These are phyloP conservation scores for Baudoinia panamericana DNA, from an alignment of 495 filamentous ascomycete genomes.

Conservation along the genomic window DNA sequence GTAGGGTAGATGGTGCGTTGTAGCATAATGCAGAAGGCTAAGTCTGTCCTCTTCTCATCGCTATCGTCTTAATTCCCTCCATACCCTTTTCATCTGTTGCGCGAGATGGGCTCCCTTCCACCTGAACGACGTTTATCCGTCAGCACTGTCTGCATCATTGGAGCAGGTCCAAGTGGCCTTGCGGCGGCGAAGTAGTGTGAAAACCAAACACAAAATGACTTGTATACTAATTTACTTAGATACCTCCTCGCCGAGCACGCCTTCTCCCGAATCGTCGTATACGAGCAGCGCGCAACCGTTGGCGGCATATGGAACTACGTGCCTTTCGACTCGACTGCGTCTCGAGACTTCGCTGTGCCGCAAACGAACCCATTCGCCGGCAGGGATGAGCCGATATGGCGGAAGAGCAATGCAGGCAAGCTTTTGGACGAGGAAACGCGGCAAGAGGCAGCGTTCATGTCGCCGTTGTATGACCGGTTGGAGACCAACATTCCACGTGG, in stretches of 20 bases:
- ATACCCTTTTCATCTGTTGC: neutral
- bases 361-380: conserved; percentile 25
- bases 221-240: conserved; percentile 28
- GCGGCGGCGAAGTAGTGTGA: conserved; percentile 43
- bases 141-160: conserved; percentile 50
- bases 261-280: conserved; percentile 61
- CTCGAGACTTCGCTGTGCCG: conserved; percentile 23
- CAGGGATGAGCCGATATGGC: conserved; percentile 22
- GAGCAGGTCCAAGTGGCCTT: conserved; percentile 57
- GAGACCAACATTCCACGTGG: conserved; percentile 78
- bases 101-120: conserved; percentile 11
- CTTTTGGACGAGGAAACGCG: conserved; percentile 9
- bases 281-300: conserved; percentile 60
- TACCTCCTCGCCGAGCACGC: conserved; percentile 60
- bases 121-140: conserved; percentile 24
- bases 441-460: conserved; percentile 37
- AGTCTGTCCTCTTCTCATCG: too few species aligned
- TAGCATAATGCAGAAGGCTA: too few species aligned
- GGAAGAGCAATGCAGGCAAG: conserved; percentile 9
- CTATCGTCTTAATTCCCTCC: neutral
- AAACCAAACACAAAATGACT: neutral
- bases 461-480: conserved; percentile 67
- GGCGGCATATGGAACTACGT: conserved; percentile 81
- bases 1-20: too few species aligned
- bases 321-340: conserved; percentile 18